phyloP scores from a whole-genome alignment of 2,329 filamentous ascomycete genomes.

The Falciphora oryzae region DNA sequence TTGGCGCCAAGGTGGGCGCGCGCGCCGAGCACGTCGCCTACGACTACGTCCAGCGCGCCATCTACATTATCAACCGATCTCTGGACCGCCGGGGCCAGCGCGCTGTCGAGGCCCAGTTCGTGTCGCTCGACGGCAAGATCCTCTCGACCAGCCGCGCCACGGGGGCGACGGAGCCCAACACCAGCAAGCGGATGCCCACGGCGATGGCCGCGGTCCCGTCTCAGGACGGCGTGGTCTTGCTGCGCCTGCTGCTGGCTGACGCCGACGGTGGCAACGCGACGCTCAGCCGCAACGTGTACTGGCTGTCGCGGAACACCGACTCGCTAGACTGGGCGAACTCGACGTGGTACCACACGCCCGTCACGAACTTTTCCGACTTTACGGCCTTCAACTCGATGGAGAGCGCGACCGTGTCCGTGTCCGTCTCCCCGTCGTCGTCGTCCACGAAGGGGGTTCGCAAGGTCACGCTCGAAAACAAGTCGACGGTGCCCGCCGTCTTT shows the following conservation, averaged over 20 bases:
- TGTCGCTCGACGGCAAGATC: slow-evolving; percentile 39
- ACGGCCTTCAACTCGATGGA: slow-evolving; percentile 36
- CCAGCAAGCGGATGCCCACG: slow-evolving; percentile 30
- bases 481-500: slow-evolving; percentile 51
- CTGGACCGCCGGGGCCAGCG: slow-evolving; percentile 33
- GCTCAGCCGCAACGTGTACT: slow-evolving; percentile 56
- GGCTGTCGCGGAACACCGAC: slow-evolving; percentile 43
- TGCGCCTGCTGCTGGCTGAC: slow-evolving; percentile 39
- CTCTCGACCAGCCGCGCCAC: slow-evolving; percentile 26
- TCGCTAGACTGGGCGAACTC: slow-evolving; percentile 49
- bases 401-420: slow-evolving; percentile 30
- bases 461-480: slow-evolving; percentile 45
- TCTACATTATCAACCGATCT: slow-evolving; percentile 52
- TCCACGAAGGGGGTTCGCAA: slow-evolving; percentile 14
- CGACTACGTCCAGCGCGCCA: slow-evolving; percentile 39
- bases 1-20: slow-evolving; percentile 47
- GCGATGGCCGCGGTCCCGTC: slow-evolving; percentile 23
- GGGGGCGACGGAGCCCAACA: slow-evolving; percentile 37
- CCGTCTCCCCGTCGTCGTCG: slow-evolving; percentile 17
- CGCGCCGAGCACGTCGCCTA: slow-evolving; percentile 49
- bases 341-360: slow-evolving; percentile 54
- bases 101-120: slow-evolving; percentile 40
- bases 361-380: slow-evolving; percentile 43
- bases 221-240: slow-evolving; percentile 37
- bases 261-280: slow-evolving; percentile 17